Conservation (phyloP, 208 protist species). For the Trypanosoma caninum region DNA sequence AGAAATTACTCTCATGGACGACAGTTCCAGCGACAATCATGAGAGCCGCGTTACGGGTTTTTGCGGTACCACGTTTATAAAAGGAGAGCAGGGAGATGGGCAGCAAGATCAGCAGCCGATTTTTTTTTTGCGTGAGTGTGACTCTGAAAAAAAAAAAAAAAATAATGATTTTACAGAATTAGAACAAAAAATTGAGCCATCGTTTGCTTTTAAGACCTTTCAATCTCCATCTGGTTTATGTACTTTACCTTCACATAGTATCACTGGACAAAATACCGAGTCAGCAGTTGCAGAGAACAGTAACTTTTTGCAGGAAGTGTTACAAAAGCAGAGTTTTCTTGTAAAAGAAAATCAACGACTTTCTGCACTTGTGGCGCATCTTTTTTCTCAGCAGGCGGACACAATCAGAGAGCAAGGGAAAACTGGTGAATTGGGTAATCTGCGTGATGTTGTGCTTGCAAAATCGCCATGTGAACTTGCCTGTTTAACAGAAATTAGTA, state of each 20-base stretch:
- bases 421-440: not conserved
- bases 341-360: slow-evolving; percentile 9
- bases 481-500: not conserved
- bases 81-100: too few relatives aligned
- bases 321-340: not conserved
- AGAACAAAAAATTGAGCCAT: too few relatives aligned
- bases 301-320: not conserved
- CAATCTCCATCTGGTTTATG: not conserved
- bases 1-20: slow-evolving; percentile 1
- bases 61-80: too few relatives aligned
- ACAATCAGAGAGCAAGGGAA: not conserved
- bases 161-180: too few relatives aligned
- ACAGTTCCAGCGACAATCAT: not conserved
- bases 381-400: slow-evolving; percentile 11
- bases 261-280: too few relatives aligned
- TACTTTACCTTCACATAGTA: not conserved
- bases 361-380: not conserved
- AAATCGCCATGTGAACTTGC: not conserved
- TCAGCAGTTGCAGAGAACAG: too few relatives aligned
- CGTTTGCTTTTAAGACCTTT: not conserved
- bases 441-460: slow-evolving; percentile 4
- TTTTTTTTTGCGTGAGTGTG: too few relatives aligned
- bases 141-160: too few relatives aligned
- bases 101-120: too few relatives aligned
- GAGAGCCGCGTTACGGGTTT: too few relatives aligned